Evolutionary conservation across 2,329 filamentous ascomycete species (phyloP), one percentile per base, ranked within the genome.

Genomic region (Spiromastix sp.): DNA sequence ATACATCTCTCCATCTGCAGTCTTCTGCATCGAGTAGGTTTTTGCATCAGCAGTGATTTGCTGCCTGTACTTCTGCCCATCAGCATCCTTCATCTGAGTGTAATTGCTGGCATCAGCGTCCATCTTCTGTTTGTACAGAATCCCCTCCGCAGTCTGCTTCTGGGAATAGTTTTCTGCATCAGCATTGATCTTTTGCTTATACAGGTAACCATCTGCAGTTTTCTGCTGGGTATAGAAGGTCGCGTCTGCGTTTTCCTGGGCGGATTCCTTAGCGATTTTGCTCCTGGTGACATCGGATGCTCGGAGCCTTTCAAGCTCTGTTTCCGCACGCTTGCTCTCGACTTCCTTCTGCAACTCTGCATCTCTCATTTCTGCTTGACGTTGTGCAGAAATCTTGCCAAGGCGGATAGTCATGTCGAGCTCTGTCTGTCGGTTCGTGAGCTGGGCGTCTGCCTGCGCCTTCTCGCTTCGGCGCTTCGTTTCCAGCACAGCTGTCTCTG

Each of bases 381-480:
- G 79, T 44, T 72, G 67, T 0, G 85, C 84, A 39, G 78, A 68
- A 53, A 93, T 84, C 32, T 79, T 75, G 18, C 81, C 77, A 36
- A 93, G 75, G 32, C 85, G 77, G 32, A 91, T 77, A 43, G 85
- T 79, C 22, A 80, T 74, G 45, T 76, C 71, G 39, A 91, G 78
- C 34, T 72, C 71, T 2, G 83, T 81, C 59, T 86, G 77, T 46
- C 76, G 71, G 12, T 79, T 84, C 24, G 77, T 73, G 35, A 93
- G 72, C 36, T 77, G 77, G 8, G 84, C 81, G 53, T 91, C 84
- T 28, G 85, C 85, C 30, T 72, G 62, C 2, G 83, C 81, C 42
- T 85, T 84, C 61, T 91, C 83, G 30, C 81, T 79, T 53, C 89
- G 85, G 32, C 84, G 78, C 54, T 89, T 78, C 0, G 85, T 91